A percentile compares a stretch with the other conserved stretches of the same genome.
These are phyloP conservation scores for Trichosporon asahii DNA, from an alignment of 1,284 basidiomycete species.

Conservation along the genomic window DNA sequence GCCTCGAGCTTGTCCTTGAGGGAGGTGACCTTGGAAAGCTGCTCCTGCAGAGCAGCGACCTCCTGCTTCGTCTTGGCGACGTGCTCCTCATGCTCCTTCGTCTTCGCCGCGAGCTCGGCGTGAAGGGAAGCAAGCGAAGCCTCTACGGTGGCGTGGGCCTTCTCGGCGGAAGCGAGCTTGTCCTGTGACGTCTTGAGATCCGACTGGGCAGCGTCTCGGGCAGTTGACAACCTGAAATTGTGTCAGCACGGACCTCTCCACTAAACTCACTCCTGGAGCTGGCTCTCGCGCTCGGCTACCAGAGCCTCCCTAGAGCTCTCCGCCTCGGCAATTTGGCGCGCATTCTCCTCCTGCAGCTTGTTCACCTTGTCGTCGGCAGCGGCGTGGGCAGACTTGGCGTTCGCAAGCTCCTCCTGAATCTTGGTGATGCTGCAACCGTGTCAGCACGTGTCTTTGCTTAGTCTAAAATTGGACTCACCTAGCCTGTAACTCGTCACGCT, in stretches of 20 bases:
- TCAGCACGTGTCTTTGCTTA: background rate
- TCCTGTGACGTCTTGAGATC: conserved; percentile 20
- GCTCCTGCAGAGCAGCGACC: conserved; percentile 24
- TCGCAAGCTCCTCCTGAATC: conserved; percentile 16
- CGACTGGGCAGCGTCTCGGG: conserved; percentile 23
- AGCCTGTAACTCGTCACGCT: conserved; percentile 29
- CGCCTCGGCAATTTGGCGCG: conserved; percentile 11
- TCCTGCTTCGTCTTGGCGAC: conserved; percentile 14
- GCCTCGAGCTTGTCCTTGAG: conserved; percentile 25
- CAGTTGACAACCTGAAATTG: conserved; percentile 16
- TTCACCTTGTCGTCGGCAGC: conserved; percentile 17
- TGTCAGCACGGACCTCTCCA: background rate
- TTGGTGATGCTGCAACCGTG: conserved; percentile 12
- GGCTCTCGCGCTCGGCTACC: conserved; percentile 15
- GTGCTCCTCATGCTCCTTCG: conserved; percentile 18
- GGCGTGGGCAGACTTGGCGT: conserved; percentile 14
- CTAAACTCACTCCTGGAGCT: conserved; percentile 21
- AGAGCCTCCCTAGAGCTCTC: conserved; percentile 12
- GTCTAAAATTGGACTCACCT: conserved; percentile 24
- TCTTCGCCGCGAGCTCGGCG: conserved; percentile 20
- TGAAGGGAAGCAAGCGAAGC: conserved; percentile 17
- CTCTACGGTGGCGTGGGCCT: conserved; percentile 12
- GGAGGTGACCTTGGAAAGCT: conserved; percentile 25
- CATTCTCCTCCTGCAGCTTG: conserved; percentile 19
- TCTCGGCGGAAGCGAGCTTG: conserved; percentile 13